Evolutionary conservation across 2,329 filamentous ascomycete species (phyloP).

Genomic region (Claviceps capensis): DNA sequence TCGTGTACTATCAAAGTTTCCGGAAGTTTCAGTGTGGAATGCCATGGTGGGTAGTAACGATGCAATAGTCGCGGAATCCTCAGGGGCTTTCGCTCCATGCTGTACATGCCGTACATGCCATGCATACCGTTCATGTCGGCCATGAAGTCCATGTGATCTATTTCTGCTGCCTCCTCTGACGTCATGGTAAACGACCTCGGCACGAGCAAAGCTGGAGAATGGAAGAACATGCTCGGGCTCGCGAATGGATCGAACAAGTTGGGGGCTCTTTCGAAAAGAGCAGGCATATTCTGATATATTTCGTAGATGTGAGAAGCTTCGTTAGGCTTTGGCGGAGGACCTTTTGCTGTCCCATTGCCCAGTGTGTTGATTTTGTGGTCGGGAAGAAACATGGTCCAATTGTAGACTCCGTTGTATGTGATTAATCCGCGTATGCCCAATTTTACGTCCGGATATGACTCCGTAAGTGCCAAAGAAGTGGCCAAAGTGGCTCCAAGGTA

Average conservation of each 20-base stretch:
- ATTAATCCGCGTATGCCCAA: conserved; percentile 40
- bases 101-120: too few species aligned
- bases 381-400: conserved; percentile 48
- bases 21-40: conserved; percentile 35
- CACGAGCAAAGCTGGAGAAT: conserved; percentile 32
- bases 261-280: conserved; percentile 34
- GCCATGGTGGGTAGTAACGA: conserved; percentile 35
- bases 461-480: conserved; percentile 42
- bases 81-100: background rate
- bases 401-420: conserved; percentile 47
- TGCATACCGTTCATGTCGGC: background rate
- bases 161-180: conserved; percentile 13
- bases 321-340: conserved; percentile 10
- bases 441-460: conserved; percentile 28
- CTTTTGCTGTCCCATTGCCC: conserved; percentile 7
- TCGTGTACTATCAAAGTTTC: conserved; percentile 35
- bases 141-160: conserved; percentile 12
- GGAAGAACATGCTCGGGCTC: conserved; percentile 45
- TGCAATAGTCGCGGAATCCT: conserved; percentile 26
- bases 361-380: conserved; percentile 32
- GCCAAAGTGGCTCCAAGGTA: conserved; percentile 45
- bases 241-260: conserved; percentile 47
- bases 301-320: conserved; percentile 23
- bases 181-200: conserved; percentile 30
- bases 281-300: conserved; percentile 21